Percentiles rank a stretch among this genome's conserved stretches.
These are phyloP conservation scores for Fusarium equiseti DNA, from an alignment of 2,329 filamentous ascomycete species.

Conservation along the genomic window DNA sequence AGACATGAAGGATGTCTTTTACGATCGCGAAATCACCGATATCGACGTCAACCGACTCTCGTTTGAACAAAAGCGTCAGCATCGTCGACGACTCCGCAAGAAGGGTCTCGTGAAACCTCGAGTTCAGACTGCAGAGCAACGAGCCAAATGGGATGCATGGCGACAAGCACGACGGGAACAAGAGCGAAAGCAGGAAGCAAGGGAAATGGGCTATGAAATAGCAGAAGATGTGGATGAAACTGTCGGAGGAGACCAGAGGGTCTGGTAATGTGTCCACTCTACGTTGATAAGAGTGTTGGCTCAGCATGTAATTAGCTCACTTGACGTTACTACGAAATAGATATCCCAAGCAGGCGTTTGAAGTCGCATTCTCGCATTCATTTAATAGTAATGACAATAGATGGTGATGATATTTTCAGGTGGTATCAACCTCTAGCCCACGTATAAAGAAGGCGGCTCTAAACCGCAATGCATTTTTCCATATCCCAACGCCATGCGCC, in stretches of 20 bases:
- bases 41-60: conserved; percentile 59
- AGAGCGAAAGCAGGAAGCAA: conserved; percentile 56
- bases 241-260: conserved; percentile 48
- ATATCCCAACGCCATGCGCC: conserved; percentile 47
- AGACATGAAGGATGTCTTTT: conserved; percentile 61
- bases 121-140: conserved; percentile 55
- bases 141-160: conserved; percentile 61
- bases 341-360: conserved; percentile 38
- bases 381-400: conserved; percentile 29
- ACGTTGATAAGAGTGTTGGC: conserved; percentile 6
- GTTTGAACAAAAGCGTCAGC: conserved; percentile 61
- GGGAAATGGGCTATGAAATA: conserved; percentile 56
- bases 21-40: conserved; percentile 59
- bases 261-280: conserved; percentile 36
- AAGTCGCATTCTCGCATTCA: conserved; percentile 22
- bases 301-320: conserved; percentile 1
- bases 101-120: conserved; percentile 56
- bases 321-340: conserved; percentile 31
- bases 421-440: conserved; percentile 44
- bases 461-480: conserved; percentile 30
- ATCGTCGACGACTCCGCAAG: conserved; percentile 64
- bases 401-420: conserved; percentile 37
- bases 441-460: conserved; percentile 21
- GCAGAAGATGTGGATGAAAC: conserved; percentile 49
- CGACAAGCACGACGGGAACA: conserved; percentile 55